Evolutionary conservation across 768 basidiomycete species (phyloP).

Genomic region (Leucosporidium yakuticum): DNA sequence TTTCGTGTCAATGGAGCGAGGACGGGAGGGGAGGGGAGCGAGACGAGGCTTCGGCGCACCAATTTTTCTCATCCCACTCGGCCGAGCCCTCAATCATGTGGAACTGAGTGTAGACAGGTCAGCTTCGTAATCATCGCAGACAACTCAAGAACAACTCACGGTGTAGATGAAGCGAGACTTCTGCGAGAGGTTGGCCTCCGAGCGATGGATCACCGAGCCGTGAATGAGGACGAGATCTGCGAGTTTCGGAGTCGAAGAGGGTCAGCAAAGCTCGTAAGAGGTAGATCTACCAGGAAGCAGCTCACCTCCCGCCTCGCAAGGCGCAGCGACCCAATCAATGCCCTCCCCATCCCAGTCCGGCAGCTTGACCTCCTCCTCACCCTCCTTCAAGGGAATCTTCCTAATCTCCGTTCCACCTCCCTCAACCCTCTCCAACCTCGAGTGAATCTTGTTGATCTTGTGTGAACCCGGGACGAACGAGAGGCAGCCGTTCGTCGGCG

Average conservation of each 20-base stretch:
- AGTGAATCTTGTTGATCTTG: conserved; percentile 58
- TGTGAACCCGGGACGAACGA: conserved; percentile 91
- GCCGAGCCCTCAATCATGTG: conserved; percentile 6
- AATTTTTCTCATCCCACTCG: conserved; percentile 11
- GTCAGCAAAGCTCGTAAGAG: too few relatives aligned
- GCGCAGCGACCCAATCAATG: conserved; percentile 40
- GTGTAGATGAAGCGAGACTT: conserved; percentile 83
- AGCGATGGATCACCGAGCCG: conserved; percentile 85
- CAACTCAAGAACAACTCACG: neutral
- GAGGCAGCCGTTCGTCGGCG: conserved; percentile 70
- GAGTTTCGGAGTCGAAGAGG: too few relatives aligned
- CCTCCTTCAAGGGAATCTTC: conserved; percentile 46
- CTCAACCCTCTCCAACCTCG: conserved; percentile 70
- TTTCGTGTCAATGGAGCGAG: too few relatives aligned
- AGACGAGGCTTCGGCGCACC: too few relatives aligned
- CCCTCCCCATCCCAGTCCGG: conserved; percentile 34
- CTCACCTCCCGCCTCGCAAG: conserved; percentile 36
- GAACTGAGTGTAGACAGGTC: conserved; percentile 3
- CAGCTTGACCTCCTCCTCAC: conserved; percentile 27
- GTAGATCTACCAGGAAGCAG: too few relatives aligned
- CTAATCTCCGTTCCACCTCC: conserved; percentile 81
- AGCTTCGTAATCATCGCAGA: neutral
- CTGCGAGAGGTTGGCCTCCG: conserved; percentile 72
- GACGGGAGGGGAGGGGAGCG: too few relatives aligned
- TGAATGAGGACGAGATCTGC: conserved; percentile 92